Percentiles rank a stretch among this genome's conserved stretches.
Evolutionary conservation across 306 rosid species (phyloP).

Genomic region (Dalbergia cultrata): DNA sequence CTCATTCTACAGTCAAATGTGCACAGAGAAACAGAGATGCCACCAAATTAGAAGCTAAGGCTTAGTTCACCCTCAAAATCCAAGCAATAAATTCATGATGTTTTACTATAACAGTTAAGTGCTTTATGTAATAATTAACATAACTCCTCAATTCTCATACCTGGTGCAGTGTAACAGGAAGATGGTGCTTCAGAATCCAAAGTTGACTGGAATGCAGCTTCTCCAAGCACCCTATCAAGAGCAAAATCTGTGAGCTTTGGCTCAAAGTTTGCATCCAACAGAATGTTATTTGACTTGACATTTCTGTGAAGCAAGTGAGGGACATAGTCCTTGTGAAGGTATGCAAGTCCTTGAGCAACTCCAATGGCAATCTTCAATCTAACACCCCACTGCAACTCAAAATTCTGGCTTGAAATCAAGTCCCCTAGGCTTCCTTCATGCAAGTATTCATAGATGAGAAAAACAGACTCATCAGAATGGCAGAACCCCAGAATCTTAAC

Average conservation of each 20-base stretch:
- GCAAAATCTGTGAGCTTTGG: slow-evolving; percentile 94
- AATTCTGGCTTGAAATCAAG: slow-evolving; percentile 65
- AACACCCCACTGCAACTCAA: slow-evolving; percentile 71
- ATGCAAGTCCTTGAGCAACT: slow-evolving; percentile 89
- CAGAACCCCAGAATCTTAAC: slow-evolving; percentile 90
- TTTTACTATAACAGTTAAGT: background rate
- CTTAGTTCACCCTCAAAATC: background rate
- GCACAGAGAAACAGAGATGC: background rate
- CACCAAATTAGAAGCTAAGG: background rate
- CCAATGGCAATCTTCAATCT: slow-evolving; percentile 85
- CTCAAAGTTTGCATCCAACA: slow-evolving; percentile 79
- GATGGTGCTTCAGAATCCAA: slow-evolving; percentile 77
- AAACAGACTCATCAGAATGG: slow-evolving; percentile 81
- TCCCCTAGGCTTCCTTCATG: slow-evolving; percentile 87
- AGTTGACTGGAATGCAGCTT: slow-evolving; percentile 78
- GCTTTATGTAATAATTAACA: background rate
- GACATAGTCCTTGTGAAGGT: slow-evolving; percentile 90
- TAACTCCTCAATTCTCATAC: slow-evolving; percentile 51
- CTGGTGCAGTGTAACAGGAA: slow-evolving; percentile 93
- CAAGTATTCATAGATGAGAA: slow-evolving; percentile 82
- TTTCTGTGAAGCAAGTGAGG: slow-evolving; percentile 93
- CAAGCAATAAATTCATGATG: background rate
- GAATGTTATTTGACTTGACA: slow-evolving; percentile 81
- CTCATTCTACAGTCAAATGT: background rate
- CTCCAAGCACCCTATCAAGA: slow-evolving; percentile 84